Evolutionary conservation across 2,329 filamentous ascomycete genomes (phyloP), one percentile per base, ranked within the genome.

Genomic region (Calonectria hawksworthii): DNA sequence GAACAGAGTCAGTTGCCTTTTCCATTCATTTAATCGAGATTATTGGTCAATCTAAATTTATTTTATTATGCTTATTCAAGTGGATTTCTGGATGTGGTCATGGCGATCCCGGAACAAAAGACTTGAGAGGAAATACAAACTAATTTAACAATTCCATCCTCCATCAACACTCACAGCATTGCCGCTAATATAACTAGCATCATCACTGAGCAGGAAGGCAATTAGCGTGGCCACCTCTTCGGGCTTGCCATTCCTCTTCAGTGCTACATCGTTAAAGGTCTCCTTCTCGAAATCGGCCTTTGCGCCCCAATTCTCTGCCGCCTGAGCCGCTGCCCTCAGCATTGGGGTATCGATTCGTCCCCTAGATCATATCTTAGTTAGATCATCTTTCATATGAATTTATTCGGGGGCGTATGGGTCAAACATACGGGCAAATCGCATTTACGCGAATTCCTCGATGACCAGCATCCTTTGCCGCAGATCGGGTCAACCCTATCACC

Each of bases 301-400:
- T 10, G 56, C 50, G 1, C 78, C 78, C 11, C 75, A 72, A 4
- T 59, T 69, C 6, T 66, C 59, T 2, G 76, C 77, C 14, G 76
- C 69, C 59, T 74, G 44, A 4, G 61, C 64, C 2, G 79, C 78
- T 32, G 76, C 56, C 36, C 73, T 63, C n/a, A 79, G 70, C 81
- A 83, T 82, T 4, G 83, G 82, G 0, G 83, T 84, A 28, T 81
- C 78, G 23, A 84, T 83, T 13, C 79, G 77, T 5, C 83, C 83
- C 3, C 79, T 75, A 13, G 9, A 8, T 26, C 7, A 16, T 6
- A 13, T 9, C n/a, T 56, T 16, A 68, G 68, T 50, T 66, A 18
- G 28, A 1, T 9, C 36, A 11, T 63, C 23, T 65, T 21, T 8
- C n/a, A 36, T 1, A 4, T 78, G 23, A 8, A 70, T 32, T 13